Conservation (phyloP, 1,284 basidiomycete species). For the Pyrrhoderma noxium region DNA sequence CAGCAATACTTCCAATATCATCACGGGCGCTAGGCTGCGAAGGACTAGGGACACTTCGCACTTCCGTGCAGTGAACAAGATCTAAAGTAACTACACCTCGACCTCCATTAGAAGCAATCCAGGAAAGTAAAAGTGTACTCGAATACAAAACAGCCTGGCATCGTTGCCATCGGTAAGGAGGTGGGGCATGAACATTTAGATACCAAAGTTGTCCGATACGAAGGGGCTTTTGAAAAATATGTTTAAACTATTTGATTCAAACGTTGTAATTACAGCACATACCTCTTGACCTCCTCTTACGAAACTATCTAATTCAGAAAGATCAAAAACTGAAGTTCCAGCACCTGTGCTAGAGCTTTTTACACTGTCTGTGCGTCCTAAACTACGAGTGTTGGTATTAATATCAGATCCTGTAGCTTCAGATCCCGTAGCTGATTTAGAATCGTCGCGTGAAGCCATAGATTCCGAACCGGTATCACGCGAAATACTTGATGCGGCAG, state of each 20-base stretch:
- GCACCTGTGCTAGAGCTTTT: constrained; percentile 19
- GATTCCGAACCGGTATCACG: constrained; percentile 15
- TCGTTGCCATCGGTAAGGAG: constrained; percentile 76
- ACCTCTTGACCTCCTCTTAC: constrained; percentile 41
- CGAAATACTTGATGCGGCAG: constrained; percentile 30
- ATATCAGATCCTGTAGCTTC: neutral
- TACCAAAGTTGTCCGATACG: constrained; percentile 83
- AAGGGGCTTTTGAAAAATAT: constrained; percentile 50
- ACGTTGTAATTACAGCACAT: constrained; percentile 23
- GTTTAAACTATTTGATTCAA: constrained; percentile 13
- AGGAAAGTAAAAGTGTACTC: constrained; percentile 72
- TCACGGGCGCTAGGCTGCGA: constrained; percentile 69
- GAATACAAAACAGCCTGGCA: constrained; percentile 79
- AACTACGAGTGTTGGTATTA: constrained; percentile 5
- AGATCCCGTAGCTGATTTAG: neutral
- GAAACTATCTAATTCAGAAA: constrained; percentile 39
- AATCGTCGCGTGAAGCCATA: constrained; percentile 13
- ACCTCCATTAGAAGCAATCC: constrained; percentile 73
- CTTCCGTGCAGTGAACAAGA: constrained; percentile 74
- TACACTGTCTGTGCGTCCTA: constrained; percentile 13
- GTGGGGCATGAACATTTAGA: constrained; percentile 76
- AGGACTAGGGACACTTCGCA: constrained; percentile 72
- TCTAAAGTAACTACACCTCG: constrained; percentile 78
- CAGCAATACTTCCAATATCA: constrained; percentile 80
- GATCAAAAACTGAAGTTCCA: constrained; percentile 36